Base-by-base conservation (phyloP, 1,284 basidiomycete species). In the Rhodotorula sp. region DNA sequence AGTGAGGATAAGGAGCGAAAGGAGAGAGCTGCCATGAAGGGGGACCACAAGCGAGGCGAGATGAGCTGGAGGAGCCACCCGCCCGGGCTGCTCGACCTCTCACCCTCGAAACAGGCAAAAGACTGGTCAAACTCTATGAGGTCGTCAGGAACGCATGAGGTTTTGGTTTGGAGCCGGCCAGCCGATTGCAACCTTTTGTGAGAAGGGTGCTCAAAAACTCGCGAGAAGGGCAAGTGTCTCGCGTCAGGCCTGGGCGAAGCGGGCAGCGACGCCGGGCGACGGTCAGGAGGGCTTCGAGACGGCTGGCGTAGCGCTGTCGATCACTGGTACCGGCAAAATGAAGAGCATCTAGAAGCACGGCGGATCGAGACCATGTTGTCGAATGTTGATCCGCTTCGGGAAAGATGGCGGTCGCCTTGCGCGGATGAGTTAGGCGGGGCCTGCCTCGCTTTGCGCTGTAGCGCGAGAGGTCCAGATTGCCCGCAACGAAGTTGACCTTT, bases 51-150 rank as follows among this genome's bases (percentile, higher is more conserved):
- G 52, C 54, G 55, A 62, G 66, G 62, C 66, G 66, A 68, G 66
- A 63, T 63, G 66, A 64, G 48, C 44, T 62, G 58, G 51, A 62
- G 66, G 62, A 64, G 57, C 56, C 58, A 59, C 56, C 26, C 56
- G 46, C 47, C 53, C 51, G 55, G 37, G 37, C 40, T 28, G 22
- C 44, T 50, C 46, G 24, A 44, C 26, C 22, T 60, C 47, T 20
- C 30, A 48, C 2, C 59, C 52, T 64, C 67, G 67, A 62, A 68
- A 24, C 37, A 61, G 67, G 67, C 55, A 68, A 64, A 54, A 54
- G 31, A 54, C 53, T 18, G 44, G 46, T 55, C 40, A 44, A 44
- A 44, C 63, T 68, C 67, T 56, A 40, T 48, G 67, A 68, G 67
- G 59, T 26, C 47, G 20, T 18, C 34, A 56, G 62, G 54, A 10